A percentile compares a stretch with the other conserved stretches of the same genome.
Conservation (phyloP, 768 basidiomycete genomes). For the Suillus occidentalis region DNA sequence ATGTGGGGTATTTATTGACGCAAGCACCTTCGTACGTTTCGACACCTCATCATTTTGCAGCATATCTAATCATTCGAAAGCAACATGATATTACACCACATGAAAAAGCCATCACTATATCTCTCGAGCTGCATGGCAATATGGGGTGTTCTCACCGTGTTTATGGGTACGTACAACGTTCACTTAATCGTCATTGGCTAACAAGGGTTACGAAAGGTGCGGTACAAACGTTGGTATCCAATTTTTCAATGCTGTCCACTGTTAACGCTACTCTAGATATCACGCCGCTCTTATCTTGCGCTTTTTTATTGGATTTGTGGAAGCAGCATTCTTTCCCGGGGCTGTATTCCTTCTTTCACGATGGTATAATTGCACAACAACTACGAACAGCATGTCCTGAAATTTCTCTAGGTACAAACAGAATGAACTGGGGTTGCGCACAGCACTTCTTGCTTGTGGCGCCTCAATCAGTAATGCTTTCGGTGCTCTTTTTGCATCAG, state of each 20-base stretch:
- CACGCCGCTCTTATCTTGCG: conserved; percentile 58
- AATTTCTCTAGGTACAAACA: conserved; percentile 50
- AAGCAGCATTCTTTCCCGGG: conserved; percentile 68
- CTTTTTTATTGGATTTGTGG: conserved; percentile 77
- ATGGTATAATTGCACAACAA: conserved; percentile 39
- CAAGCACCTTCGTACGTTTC: conserved; percentile 65
- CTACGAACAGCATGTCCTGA: not conserved
- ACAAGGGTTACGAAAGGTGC: conserved; percentile 26
- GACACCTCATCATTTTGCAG: not conserved
- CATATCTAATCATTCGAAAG: conserved; percentile 33
- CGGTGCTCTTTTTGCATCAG: conserved; percentile 73
- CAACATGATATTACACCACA: conserved; percentile 67
- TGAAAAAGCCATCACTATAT: conserved; percentile 66
- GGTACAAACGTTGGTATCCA: conserved; percentile 26
- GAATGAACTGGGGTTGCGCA: conserved; percentile 64
- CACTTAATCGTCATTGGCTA: not conserved
- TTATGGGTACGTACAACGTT: conserved; percentile 41
- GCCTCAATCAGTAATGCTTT: conserved; percentile 79
- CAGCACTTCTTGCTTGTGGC: conserved; percentile 67
- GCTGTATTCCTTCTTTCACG: conserved; percentile 65
- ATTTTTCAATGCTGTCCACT: not conserved
- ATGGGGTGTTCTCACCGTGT: conserved; percentile 67
- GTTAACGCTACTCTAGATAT: conserved; percentile 40
- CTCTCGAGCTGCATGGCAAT: conserved; percentile 62
- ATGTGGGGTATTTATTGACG: conserved; percentile 72